Conservation (phyloP, 78 protist genomes). For the Diacronema lutheri region DNA sequence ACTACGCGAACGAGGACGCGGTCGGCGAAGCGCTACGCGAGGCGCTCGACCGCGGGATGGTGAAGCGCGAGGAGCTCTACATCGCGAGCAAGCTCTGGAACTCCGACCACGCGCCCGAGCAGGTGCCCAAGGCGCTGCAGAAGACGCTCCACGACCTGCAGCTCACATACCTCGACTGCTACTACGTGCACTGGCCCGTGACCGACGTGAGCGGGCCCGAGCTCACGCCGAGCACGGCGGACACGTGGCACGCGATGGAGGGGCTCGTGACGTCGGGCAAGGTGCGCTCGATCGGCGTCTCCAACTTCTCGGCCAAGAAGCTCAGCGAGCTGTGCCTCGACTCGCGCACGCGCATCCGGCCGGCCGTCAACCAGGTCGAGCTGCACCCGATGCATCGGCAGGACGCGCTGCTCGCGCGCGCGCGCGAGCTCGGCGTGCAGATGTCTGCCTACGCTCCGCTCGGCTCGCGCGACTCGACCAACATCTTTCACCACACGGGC, state of each 20-base stretch:
- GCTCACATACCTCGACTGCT: conserved; percentile 53
- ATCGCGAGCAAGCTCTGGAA: conserved; percentile 45
- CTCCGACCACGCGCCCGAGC: neutral
- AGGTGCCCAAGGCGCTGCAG: neutral
- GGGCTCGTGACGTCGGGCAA: conserved; percentile 31
- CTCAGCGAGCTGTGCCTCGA: conserved; percentile 29
- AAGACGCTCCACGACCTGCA: conserved; percentile 15
- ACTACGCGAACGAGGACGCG: conserved; percentile 67
- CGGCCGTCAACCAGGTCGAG: conserved; percentile 74
- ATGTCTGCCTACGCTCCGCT: conserved; percentile 18
- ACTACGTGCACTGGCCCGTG: conserved; percentile 65
- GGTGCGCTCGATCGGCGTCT: conserved; percentile 54
- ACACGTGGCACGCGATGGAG: conserved; percentile 47
- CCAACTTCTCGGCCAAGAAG: conserved; percentile 40
- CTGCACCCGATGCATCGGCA: neutral
- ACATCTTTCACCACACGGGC: neutral
- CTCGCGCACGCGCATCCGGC: neutral
- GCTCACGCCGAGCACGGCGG: neutral
- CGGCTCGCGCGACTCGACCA: conserved; percentile 9
- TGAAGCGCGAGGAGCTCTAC: conserved; percentile 55
- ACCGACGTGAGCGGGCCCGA: neutral
- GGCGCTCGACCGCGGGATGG: conserved; percentile 25
- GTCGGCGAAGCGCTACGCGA: conserved; percentile 61
- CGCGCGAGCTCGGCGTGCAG: neutral
- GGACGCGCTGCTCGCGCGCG: neutral